Evolutionary conservation across 2,329 filamentous ascomycete genomes (phyloP).

Genomic region (Graphilbum sp.): DNA sequence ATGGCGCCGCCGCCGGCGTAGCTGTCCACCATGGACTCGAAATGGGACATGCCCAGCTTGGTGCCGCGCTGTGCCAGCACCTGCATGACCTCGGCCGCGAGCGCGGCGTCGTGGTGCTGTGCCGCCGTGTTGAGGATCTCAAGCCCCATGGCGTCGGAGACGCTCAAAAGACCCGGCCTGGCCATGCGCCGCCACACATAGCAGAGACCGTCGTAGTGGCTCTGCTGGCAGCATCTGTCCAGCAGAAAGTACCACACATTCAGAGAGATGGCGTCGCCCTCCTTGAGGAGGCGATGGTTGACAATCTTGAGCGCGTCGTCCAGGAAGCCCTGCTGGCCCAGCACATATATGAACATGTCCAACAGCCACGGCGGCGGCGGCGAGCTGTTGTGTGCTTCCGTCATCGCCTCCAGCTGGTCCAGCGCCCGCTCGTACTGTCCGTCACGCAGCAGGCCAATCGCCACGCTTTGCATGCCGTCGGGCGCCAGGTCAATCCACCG

Average conservation of each 20-base stretch:
- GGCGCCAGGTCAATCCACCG: slow-evolving; percentile 51
- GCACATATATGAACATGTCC: slow-evolving; percentile 58
- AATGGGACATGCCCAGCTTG: slow-evolving; percentile 50
- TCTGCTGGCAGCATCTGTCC: slow-evolving; percentile 51
- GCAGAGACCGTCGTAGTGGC: slow-evolving; percentile 46
- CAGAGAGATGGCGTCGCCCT: slow-evolving; percentile 22
- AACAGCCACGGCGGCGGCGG: slow-evolving; percentile 52
- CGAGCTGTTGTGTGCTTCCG: slow-evolving; percentile 20
- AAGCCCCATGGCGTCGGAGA: slow-evolving; percentile 16
- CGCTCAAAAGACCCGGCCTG: slow-evolving; percentile 36
- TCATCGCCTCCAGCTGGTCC: slow-evolving; percentile 50
- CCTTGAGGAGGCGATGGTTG: slow-evolving; percentile 29
- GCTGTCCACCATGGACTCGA: slow-evolving; percentile 61
- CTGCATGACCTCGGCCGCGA: slow-evolving; percentile 58
- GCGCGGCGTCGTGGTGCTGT: slow-evolving; percentile 44
- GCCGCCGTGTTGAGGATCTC: slow-evolving; percentile 60
- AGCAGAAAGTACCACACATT: slow-evolving; percentile 56
- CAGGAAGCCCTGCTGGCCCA: slow-evolving; percentile 56
- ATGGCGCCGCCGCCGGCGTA: slow-evolving; percentile 47
- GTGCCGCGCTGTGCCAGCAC: slow-evolving; percentile 42
- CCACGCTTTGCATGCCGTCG: slow-evolving; percentile 48
- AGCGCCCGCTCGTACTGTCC: slow-evolving; percentile 70
- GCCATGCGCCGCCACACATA: slow-evolving; percentile 50
- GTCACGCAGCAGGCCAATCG: slow-evolving; percentile 63
- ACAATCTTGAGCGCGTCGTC: slow-evolving; percentile 62